Conservation (phyloP, 2,329 filamentous ascomycete genomes). For the Verticillium dahliae region DNA sequence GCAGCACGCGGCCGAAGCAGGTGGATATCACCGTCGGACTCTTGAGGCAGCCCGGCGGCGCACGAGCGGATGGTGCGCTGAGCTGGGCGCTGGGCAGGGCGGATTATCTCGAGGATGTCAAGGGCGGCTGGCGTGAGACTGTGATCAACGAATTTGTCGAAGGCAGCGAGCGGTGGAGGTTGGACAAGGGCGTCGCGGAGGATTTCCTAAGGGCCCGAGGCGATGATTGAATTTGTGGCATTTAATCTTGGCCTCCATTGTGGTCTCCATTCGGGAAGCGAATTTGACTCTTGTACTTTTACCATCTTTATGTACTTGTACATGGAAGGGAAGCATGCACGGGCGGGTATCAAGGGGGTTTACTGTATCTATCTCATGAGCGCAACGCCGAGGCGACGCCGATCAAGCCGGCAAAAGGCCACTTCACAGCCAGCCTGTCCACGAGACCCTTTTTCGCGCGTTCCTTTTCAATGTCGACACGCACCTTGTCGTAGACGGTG, state of each 20-base stretch:
- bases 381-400: conserved; percentile 10
- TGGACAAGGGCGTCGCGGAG: neutral
- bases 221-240: neutral
- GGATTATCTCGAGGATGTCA: conserved; percentile 23
- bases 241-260: too few relatives aligned
- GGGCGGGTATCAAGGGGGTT: neutral
- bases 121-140: conserved; percentile 32
- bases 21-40: conserved; percentile 38
- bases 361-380: neutral
- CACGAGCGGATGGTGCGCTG: conserved; percentile 36
- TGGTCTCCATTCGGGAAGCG: too few relatives aligned
- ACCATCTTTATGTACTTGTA: neutral
- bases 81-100: conserved; percentile 31
- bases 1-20: conserved; percentile 26
- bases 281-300: neutral
- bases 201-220: neutral
- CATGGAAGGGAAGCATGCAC: too few relatives aligned
- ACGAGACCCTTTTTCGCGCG: neutral
- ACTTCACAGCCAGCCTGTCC: conserved; percentile 6
- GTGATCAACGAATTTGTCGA: conserved; percentile 11
- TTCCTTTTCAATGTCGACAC: conserved; percentile 24
- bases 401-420: conserved; percentile 9
- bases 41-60: conserved; percentile 32
- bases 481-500: conserved; percentile 63
- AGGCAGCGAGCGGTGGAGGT: neutral